Percentiles rank a stretch among this genome's conserved stretches.
Evolutionary conservation across 257 asterid species (phyloP).

Genomic region (Solanum chaucha): DNA sequence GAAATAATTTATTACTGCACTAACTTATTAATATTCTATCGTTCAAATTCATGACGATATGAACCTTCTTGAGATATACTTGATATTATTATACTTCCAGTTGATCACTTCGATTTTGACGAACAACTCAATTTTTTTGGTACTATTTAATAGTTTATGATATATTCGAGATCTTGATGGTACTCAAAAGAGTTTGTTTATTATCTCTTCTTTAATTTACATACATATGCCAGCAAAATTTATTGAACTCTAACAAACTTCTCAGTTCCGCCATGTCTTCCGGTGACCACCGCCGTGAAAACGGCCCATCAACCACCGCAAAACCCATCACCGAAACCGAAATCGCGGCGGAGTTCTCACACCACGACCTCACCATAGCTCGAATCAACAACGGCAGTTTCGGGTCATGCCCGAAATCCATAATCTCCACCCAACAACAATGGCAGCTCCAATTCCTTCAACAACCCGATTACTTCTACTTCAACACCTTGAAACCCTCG

Average conservation of each 20-base stretch:
- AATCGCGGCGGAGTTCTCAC: constrained; percentile 28
- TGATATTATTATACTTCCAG: too few species aligned
- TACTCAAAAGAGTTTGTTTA: neutral
- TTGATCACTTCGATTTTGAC: too few species aligned
- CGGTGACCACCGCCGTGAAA: too few species aligned
- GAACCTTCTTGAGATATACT: too few species aligned
- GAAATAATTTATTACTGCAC: too few species aligned
- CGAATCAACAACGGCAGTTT: constrained; percentile 91
- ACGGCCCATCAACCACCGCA: too few species aligned
- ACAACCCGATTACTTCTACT: constrained; percentile 71
- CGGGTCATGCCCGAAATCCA: constrained; percentile 75
- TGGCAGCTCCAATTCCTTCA: constrained; percentile 66
- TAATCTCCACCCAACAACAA: constrained; percentile 63
- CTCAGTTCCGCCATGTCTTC: too few species aligned
- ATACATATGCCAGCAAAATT: neutral
- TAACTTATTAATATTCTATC: too few species aligned
- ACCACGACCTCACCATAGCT: constrained; percentile 58
- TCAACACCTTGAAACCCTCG: constrained; percentile 55
- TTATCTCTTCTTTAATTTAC: neutral
- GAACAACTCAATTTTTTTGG: too few species aligned
- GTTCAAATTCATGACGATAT: too few species aligned
- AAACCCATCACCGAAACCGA: too few species aligned
- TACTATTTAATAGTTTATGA: neutral
- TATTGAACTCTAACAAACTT: neutral
- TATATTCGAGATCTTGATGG: neutral